Percentiles rank a stretch among this genome's conserved stretches.
phyloP scores from a whole-genome alignment of 2,329 filamentous ascomycete species.

The Cyphellophora europaea region DNA sequence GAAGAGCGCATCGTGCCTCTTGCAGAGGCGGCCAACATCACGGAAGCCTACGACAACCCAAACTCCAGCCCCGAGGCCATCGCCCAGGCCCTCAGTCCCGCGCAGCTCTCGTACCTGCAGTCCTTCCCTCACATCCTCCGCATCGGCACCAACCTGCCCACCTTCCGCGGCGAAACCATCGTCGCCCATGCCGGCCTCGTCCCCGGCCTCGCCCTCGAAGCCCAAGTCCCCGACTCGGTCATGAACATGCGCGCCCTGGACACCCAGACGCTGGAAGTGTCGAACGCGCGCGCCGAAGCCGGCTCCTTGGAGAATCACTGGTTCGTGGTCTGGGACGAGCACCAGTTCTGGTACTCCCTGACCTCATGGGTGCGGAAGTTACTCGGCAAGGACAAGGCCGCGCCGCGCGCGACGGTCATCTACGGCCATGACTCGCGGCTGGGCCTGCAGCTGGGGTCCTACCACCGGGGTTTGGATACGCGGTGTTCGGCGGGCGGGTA shows the following conservation, averaged over 20 bases:
- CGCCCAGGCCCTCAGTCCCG: constrained; percentile 44
- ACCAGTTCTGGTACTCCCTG: constrained; percentile 26
- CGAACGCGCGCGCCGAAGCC: constrained; percentile 31
- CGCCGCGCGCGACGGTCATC: no score
- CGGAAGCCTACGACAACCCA: no score
- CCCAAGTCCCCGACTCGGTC: constrained; percentile 67
- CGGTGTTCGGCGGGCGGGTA: constrained; percentile 68
- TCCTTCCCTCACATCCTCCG: constrained; percentile 66
- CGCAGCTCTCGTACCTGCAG: constrained; percentile 61
- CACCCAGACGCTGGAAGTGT: constrained; percentile 49
- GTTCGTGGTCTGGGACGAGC: constrained; percentile 52
- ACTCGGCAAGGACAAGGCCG: constrained; percentile 32
- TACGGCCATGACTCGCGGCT: constrained; percentile 78
- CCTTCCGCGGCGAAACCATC: constrained; percentile 52
- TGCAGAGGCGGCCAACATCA: no score
- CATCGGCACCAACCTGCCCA: constrained; percentile 51
- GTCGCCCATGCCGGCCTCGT: constrained; percentile 83
- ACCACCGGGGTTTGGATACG: constrained; percentile 77
- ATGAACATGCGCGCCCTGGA: constrained; percentile 89
- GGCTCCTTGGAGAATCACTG: constrained; percentile 56
- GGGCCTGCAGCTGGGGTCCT: constrained; percentile 58
- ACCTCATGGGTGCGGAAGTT: no score
- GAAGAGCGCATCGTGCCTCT: constrained; percentile 76
- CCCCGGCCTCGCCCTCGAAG: constrained; percentile 59
- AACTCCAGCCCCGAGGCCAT: constrained; percentile 26